phyloP scores from a whole-genome alignment of 805 yeast genomes.

The Teunomyces lycoperdinae region DNA sequence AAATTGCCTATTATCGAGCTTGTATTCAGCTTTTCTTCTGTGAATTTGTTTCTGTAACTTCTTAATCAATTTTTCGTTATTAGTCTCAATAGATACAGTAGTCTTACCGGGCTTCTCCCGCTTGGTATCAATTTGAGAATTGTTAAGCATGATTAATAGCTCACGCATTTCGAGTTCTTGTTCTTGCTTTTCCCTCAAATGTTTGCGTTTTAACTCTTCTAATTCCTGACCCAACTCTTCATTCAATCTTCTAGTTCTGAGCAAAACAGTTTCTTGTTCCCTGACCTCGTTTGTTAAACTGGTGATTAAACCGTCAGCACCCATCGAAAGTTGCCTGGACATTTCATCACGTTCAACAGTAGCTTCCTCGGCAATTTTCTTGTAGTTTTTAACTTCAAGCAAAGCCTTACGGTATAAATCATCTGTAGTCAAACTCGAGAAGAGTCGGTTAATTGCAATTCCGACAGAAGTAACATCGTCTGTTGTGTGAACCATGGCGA shows the following conservation, averaged over 20 bases:
- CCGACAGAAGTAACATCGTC: slow-evolving; percentile 55
- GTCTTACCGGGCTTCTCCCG: slow-evolving; percentile 30
- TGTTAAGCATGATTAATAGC: slow-evolving; percentile 58
- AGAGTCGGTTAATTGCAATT: slow-evolving; percentile 70
- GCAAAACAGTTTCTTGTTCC: slow-evolving; percentile 59
- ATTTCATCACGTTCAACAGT: slow-evolving; percentile 48
- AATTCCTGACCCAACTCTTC: slow-evolving; percentile 59
- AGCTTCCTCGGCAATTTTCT: slow-evolving; percentile 26
- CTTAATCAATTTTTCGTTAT: slow-evolving; percentile 36
- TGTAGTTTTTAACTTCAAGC: slow-evolving; percentile 18
- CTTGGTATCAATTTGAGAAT: slow-evolving; percentile 28
- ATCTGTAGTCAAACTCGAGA: slow-evolving; percentile 76
- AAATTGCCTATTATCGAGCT: slow-evolving; percentile 42
- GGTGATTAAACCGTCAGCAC: slow-evolving; percentile 71
- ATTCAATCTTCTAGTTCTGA: slow-evolving; percentile 58
- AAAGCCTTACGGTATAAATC: slow-evolving; percentile 76
- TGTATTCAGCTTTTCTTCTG: slow-evolving; percentile 46
- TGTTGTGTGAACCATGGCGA: slow-evolving; percentile 51
- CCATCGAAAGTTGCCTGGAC: slow-evolving; percentile 64
- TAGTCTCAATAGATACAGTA: slow-evolving; percentile 31
- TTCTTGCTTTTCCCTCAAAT: slow-evolving; percentile 64
- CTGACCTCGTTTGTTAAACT: slow-evolving; percentile 57
- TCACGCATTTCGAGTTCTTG: slow-evolving; percentile 78
- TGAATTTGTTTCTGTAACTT: slow-evolving; percentile 46
- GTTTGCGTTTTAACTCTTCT: slow-evolving; percentile 58